phyloP scores from a whole-genome alignment of 108 stramenopile species.

The Discostella pseudostelligera region DNA sequence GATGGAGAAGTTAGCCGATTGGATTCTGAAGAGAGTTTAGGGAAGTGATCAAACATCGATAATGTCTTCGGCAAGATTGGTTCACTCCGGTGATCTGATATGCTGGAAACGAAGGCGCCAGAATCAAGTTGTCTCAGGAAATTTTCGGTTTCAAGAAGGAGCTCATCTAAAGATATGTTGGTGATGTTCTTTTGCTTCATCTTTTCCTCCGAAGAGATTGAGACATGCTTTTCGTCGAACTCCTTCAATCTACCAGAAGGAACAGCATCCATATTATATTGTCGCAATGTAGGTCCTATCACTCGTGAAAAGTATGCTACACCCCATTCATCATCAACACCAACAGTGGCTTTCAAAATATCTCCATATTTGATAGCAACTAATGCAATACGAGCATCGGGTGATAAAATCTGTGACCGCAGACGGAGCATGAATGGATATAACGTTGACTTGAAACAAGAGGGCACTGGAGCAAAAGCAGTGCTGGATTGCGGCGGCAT shows the following conservation, averaged over 20 bases:
- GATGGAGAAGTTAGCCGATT: slow-evolving; percentile 32
- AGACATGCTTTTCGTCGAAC: neutral
- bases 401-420: slow-evolving; percentile 54
- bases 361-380: slow-evolving; percentile 74
- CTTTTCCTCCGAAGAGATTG: neutral
- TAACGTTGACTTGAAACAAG: slow-evolving; percentile 54
- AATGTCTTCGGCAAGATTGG: slow-evolving; percentile 44
- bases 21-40: slow-evolving; percentile 11
- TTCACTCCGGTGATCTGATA: slow-evolving; percentile 23
- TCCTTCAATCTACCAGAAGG: slow-evolving; percentile 14
- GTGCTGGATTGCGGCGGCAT: neutral
- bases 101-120: slow-evolving; percentile 38
- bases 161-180: slow-evolving; percentile 35
- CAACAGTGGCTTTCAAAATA: slow-evolving; percentile 72
- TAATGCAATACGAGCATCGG: slow-evolving; percentile 89
- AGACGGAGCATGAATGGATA: slow-evolving; percentile 63
- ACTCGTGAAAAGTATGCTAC: slow-evolving; percentile 59
- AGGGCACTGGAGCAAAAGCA: slow-evolving; percentile 47
- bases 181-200: slow-evolving; percentile 1
- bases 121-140: slow-evolving; percentile 57
- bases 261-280: slow-evolving; percentile 16
- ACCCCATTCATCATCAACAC: slow-evolving; percentile 75
- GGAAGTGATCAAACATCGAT: slow-evolving; percentile 40
- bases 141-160: slow-evolving; percentile 42
- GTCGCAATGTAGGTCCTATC: slow-evolving; percentile 49